Conservation (phyloP, 805 yeast species). For the Ogataea nonfermentans region DNA sequence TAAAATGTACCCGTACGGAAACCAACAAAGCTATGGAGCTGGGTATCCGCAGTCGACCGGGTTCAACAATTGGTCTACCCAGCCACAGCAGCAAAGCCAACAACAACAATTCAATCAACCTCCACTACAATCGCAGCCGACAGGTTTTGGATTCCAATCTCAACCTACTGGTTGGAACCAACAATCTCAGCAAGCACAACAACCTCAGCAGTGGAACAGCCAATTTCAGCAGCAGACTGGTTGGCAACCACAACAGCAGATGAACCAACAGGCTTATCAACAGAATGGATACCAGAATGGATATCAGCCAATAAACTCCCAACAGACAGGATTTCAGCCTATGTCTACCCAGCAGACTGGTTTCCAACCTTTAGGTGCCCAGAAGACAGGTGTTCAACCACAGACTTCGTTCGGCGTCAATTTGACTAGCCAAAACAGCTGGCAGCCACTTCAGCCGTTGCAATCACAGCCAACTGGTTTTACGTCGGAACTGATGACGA, state of each 20-base stretch:
- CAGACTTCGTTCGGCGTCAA: conserved; percentile 37
- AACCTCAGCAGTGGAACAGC: conserved; percentile 16
- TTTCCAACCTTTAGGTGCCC: conserved; percentile 34
- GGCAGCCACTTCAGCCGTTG: conserved; percentile 30
- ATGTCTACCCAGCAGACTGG: conserved; percentile 12
- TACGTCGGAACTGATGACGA: conserved; percentile 30
- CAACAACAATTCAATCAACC: conserved; percentile 25
- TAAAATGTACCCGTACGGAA: conserved; percentile 28
- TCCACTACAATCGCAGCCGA: conserved; percentile 35
- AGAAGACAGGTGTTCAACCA: conserved; percentile 42
- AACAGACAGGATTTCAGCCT: background rate
- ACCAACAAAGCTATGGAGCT: conserved; percentile 25
- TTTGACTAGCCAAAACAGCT: conserved; percentile 43
- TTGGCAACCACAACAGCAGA: background rate
- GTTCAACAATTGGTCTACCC: conserved; percentile 31
- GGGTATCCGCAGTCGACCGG: conserved; percentile 27
- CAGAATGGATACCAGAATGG: conserved; percentile 36
- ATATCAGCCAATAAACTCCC: background rate
- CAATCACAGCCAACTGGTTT: conserved; percentile 48
- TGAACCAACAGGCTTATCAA: conserved; percentile 34
- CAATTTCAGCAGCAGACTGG: conserved; percentile 9
- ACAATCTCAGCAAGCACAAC: conserved; percentile 8
- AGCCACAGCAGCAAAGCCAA: conserved; percentile 34
- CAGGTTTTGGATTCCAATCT: conserved; percentile 36
- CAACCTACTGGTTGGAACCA: conserved; percentile 19